Base-by-base conservation (phyloP, 73 alveolate genomes). In the Paraurostyla sp. region DNA sequence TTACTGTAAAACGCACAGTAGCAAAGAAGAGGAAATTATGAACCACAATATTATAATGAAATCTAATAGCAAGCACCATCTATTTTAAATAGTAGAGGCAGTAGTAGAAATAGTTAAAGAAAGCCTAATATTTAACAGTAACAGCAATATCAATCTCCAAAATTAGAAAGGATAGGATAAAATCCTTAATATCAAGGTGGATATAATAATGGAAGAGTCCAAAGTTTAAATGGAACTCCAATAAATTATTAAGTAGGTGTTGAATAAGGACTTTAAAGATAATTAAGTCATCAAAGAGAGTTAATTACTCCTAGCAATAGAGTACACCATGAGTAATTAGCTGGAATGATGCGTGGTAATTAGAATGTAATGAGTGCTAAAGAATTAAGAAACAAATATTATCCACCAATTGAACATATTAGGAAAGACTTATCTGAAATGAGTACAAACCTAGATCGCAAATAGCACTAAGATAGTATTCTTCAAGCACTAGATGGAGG, bases 361-460 rank as follows among this genome's bases (percentile, higher is more conserved):
- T 25, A 69, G 16, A 69, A 69, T 69, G 62, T 69, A 33, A 69
- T 69, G 84, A 69, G 84, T 69, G 84, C 84, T 7, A 69, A 69
- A 42, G 84, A 69, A 41, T 18, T 69, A 20, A 69, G 84, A 38
- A 69, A 69, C 23, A 69, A 69, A 29, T 43, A 69, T 22, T 41
- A 41, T 18, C 33, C 62, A 15, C 84, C 84, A 7, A 69, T 38
- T 9, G 84, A 69, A 38, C 23, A 41, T n/a, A 69, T 60, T 32
- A 9, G 78, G 22, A 60, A 33, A 60, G 78, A 60, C 23, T 25
- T 60, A 9, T 60, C 78, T 16, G 78, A 60, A 27, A 60, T 60
- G 78, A 27, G 78, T 25, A 9, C 3, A 27, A 30, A 60, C 16
- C 32, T 29, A 29, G 78, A 60, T 3, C n/a, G n/a, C n/a, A 60